Evolutionary conservation across 495 filamentous ascomycete genomes (phyloP).

Genomic region (Ramalina intermedia): DNA sequence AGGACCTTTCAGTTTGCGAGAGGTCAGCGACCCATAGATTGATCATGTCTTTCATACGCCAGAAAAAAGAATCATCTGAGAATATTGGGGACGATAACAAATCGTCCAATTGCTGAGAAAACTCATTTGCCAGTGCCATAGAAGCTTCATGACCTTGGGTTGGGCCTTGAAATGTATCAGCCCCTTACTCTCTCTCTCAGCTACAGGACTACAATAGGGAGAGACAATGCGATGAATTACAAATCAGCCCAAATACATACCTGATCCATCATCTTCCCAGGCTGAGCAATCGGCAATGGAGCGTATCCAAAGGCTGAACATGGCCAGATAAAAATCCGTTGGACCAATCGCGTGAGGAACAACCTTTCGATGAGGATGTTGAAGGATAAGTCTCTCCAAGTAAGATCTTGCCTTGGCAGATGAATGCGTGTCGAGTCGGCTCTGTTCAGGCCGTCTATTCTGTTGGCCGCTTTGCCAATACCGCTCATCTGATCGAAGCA

Average conservation of each 20-base stretch:
- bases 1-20: conserved; percentile 3
- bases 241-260: no score
- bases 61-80: conserved; percentile 39
- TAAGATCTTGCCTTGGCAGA: conserved; percentile 45
- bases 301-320: conserved; percentile 55
- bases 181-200: no score
- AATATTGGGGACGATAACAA: conserved; percentile 50
- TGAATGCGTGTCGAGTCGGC: conserved; percentile 32
- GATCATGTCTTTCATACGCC: conserved; percentile 51
- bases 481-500: conserved; percentile 27
- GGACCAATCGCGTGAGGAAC: conserved; percentile 30
- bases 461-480: not conserved
- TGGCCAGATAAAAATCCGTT: conserved; percentile 48
- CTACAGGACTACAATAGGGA: no score
- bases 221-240: no score
- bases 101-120: conserved; percentile 49
- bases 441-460: no score
- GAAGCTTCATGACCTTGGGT: no score
- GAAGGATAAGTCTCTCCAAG: conserved; percentile 52
- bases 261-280: no score
- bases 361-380: conserved; percentile 44
- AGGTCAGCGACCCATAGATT: conserved; percentile 55
- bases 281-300: conserved; percentile 18
- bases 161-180: no score
- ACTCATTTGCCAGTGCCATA: conserved; percentile 28